A percentile compares a stretch with the other conserved stretches of the same genome.
These are phyloP conservation scores for Talaromyces wortmannii DNA, from an alignment of 495 filamentous ascomycete species.

Conservation along the genomic window DNA sequence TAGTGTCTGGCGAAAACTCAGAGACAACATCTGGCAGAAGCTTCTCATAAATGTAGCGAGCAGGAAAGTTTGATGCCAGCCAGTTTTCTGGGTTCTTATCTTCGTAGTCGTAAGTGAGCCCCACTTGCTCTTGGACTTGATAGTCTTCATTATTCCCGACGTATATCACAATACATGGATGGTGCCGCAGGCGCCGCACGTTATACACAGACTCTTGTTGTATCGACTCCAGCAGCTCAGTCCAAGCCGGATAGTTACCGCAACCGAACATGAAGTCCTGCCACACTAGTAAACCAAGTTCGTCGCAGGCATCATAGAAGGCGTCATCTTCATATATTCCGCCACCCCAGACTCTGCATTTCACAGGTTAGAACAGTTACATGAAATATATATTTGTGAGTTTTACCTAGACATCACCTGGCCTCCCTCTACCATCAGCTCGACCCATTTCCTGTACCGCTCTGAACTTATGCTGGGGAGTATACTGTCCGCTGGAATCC, in stretches of 20 bases:
- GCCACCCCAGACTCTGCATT: constrained; percentile 52
- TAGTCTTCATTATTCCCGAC: constrained; percentile 87
- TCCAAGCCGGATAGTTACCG: constrained; percentile 59
- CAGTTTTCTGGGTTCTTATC: constrained; percentile 68
- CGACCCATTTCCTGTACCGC: constrained; percentile 55
- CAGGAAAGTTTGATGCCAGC: constrained; percentile 65
- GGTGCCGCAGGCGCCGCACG: constrained; percentile 60
- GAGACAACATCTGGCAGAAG: constrained; percentile 54
- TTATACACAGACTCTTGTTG: constrained; percentile 60
- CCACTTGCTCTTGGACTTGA: constrained; percentile 58
- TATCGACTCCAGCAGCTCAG: constrained; percentile 52
- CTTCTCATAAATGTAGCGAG: constrained; percentile 80
- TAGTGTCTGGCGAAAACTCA: constrained; percentile 48
- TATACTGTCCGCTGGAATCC: constrained; percentile 71
- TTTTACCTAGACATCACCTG: constrained; percentile 54
- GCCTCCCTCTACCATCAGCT: constrained; percentile 49
- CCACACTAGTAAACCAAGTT: constrained; percentile 57
- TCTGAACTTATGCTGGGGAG: constrained; percentile 49
- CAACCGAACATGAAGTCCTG: constrained; percentile 64
- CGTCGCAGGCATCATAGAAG: constrained; percentile 57
- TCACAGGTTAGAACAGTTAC: too few species aligned
- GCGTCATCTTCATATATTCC: constrained; percentile 54
- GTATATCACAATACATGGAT: constrained; percentile 70
- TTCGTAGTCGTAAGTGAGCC: constrained; percentile 42
- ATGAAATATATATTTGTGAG: too few species aligned